Evolutionary conservation across 176 grass and related monocot genomes (phyloP).

Genomic region (Avena insularis): DNA sequence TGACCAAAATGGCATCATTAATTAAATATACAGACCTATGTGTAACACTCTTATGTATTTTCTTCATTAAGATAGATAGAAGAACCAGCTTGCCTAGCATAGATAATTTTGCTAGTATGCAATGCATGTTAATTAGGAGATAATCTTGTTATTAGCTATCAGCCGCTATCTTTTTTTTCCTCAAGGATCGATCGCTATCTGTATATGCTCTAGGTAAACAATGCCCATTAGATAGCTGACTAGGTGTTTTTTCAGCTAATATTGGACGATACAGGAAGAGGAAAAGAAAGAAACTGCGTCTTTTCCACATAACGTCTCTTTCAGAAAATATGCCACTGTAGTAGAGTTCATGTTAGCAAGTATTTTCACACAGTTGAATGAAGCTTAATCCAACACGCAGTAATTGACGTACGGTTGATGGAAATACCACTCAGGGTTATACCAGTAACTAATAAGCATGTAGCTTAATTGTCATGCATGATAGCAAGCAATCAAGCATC

Average conservation of each 20-base stretch:
- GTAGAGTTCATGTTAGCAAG: background rate
- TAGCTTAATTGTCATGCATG: background rate
- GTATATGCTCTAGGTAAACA: background rate
- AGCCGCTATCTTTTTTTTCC: background rate
- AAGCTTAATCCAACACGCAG: too few relatives aligned
- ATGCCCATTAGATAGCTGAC: background rate
- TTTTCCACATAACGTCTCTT: too few relatives aligned
- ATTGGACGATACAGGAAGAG: background rate
- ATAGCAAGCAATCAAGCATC: background rate
- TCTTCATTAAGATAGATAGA: background rate
- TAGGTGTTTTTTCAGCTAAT: background rate
- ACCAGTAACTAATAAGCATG: background rate
- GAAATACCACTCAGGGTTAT: background rate
- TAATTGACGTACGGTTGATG: background rate
- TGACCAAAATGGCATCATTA: background rate
- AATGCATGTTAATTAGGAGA: background rate
- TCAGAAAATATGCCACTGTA: background rate
- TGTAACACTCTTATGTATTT: background rate
- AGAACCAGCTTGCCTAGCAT: background rate
- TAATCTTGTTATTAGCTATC: background rate
- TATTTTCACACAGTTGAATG: background rate
- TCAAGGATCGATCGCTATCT: background rate
- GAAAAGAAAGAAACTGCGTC: background rate
- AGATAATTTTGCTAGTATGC: background rate
- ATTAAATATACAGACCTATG: background rate